Percentiles rank a stretch among this genome's conserved stretches.
phyloP scores from a whole-genome alignment of 139 green algal genomes.

The Nannochloris sp. region DNA sequence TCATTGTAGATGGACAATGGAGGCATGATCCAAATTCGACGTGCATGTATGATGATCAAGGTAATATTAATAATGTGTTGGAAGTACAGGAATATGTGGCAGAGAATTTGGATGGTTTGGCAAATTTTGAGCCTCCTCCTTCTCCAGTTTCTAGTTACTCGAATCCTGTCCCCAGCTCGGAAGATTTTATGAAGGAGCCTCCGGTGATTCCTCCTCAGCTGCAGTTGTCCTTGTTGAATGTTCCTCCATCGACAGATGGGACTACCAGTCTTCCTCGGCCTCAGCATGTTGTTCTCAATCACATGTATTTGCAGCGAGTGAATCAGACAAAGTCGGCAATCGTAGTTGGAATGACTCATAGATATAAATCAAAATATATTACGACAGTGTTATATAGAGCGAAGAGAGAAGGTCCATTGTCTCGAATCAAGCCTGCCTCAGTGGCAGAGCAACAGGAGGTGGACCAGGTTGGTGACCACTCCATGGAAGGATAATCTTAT shows the following conservation, averaged over 20 bases:
- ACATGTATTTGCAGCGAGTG: slow-evolving; percentile 77
- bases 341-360: slow-evolving; percentile 83
- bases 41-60: slow-evolving; percentile 92
- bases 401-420: not conserved
- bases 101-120: slow-evolving; percentile 88
- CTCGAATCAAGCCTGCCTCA: too few species aligned
- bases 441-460: too few species aligned
- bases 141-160: slow-evolving; percentile 82
- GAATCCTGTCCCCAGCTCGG: slow-evolving; percentile 44
- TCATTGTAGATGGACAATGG: slow-evolving; percentile 96
- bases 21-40: slow-evolving; percentile 91
- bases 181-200: slow-evolving; percentile 96
- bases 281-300: slow-evolving; percentile 97
- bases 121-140: slow-evolving; percentile 82
- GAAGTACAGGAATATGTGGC: slow-evolving; percentile 94
- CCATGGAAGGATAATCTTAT: too few species aligned
- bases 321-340: slow-evolving; percentile 34
- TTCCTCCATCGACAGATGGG: slow-evolving; percentile 67
- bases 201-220: slow-evolving; percentile 86
- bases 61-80: slow-evolving; percentile 98
- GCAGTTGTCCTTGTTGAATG: slow-evolving; percentile 94
- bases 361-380: slow-evolving; percentile 96
- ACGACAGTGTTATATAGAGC: slow-evolving; percentile 78
- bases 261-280: slow-evolving; percentile 79
- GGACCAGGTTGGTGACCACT: too few species aligned